phyloP scores from a whole-genome alignment of 176 grass and related monocot genomes.

The Oryza coarctata region DNA sequence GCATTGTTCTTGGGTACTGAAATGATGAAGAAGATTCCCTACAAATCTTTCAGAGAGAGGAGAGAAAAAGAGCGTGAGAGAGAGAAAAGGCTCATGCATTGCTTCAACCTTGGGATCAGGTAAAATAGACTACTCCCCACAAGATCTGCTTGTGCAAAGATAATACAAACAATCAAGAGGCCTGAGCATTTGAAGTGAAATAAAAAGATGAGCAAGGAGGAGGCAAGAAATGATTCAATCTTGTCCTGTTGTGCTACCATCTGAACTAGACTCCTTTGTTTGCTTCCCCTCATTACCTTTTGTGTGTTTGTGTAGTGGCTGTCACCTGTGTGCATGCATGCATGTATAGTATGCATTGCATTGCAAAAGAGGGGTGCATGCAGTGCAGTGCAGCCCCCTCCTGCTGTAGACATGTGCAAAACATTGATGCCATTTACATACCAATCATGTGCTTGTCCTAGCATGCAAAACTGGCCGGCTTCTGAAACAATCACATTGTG shows the following conservation, averaged over 20 bases:
- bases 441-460: constrained; percentile 46
- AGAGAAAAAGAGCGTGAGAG: neutral
- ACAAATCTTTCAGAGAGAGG: neutral
- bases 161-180: constrained; percentile 9
- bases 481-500: constrained; percentile 25
- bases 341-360: neutral
- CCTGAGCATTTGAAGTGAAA: neutral
- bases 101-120: constrained; percentile 21
- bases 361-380: constrained; percentile 31
- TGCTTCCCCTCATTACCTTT: constrained; percentile 42
- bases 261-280: constrained; percentile 45
- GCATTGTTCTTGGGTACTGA: constrained; percentile 29
- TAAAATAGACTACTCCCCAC: constrained; percentile 26
- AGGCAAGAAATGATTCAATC: constrained; percentile 6
- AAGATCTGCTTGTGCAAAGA: constrained; percentile 14
- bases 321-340: constrained; percentile 46
- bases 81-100: neutral
- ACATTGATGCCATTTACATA: constrained; percentile 48
- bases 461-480: neutral
- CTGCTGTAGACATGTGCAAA: constrained; percentile 40
- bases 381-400: neutral
- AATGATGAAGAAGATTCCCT: constrained; percentile 40
- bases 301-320: constrained; percentile 33
- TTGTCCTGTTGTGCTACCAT: constrained; percentile 34
- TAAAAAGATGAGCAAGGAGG: neutral